Evolutionary conservation across 2,329 filamentous ascomycete species (phyloP), one percentile per base, ranked within the genome.

Genomic region (Penicillium sp.): DNA sequence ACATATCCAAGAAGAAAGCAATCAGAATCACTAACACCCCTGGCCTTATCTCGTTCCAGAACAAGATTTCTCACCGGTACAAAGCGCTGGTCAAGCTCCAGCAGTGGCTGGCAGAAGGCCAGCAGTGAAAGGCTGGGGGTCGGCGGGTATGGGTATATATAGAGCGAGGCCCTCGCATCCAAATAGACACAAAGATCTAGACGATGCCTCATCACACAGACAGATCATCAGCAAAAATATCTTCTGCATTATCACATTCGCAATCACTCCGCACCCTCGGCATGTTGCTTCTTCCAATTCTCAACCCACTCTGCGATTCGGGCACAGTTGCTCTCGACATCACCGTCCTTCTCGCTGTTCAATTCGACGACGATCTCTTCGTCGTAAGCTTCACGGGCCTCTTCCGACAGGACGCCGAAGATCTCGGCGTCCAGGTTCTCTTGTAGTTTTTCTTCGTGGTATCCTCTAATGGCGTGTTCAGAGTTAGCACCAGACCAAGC

Each of bases 371-470:
- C 89, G 66, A 96, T 91, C 72, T 95, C 87, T 75, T 90, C 86
- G 55, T 91, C 90, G 70, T 94, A 99, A 11, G 89, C 86, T 63
- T 96, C 93, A 60, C 87, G 83, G 35, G 95, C 95, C 79, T 99
- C 95, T 66, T 96, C 89, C 19, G 96, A 81, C 56, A 99, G 80
- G 27, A 98, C 91, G 72, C 96, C 90, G 88, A 99, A 98, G 72
- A 99, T 98, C 79, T 99, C 95, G 33, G 91, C 90, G 76, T 99
- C 95, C 60, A 99, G 81, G 73, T 99, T 99, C 76, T 98, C 95
- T 75, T 98, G 91, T 44, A 99, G 81, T 76, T 99, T 99, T 62
- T 85, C 83, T 72, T 95, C 91, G 61, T 86, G 83, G 75, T 97
- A 97, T 62, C 91, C 89, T 65, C 89, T 90, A 2, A 9, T 56